Evolutionary conservation across 2,329 filamentous ascomycete species (phyloP), one percentile per base, ranked within the genome.

Genomic region (Septoria petroselini): DNA sequence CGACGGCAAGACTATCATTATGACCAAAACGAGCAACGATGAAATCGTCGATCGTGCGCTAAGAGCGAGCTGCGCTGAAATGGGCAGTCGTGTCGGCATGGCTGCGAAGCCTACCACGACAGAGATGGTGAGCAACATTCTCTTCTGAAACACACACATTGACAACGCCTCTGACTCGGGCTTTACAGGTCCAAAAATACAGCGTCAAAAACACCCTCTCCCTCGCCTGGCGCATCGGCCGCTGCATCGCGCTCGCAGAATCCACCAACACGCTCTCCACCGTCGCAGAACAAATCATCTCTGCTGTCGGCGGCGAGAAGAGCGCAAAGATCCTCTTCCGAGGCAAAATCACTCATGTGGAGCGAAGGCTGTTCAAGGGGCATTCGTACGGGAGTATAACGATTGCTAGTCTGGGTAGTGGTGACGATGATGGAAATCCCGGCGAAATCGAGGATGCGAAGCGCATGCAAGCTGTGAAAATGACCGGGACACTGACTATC

Each of bases 261-360:
- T 66, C 67, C 18, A 70, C 68, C 7, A 81, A 79, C 50, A 73
- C 72, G 4, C 65, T 81, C 1, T 75, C 76, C 12, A 73, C 66
- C 9, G 77, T 83, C 2, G 79, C 79, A 1, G 78, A 83, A 64
- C 71, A 71, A 2, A 82, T 84, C 52, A 73, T 84, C 12, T 71
- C 76, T 0, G 79, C 82, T 62, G 78, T 77, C 23, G 80, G 80
- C 3, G 81, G 80, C 0, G 58, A 68, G 0, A 69, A 69, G 3
- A 73, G 75, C 0, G 81, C 78, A 1, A 77, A 72, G 53, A 73
- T 84, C 7, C 59, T 85, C n/a, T 84, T 79, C 69, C 75, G 78
- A 50, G 82, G 82, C 21, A 85, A 85, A 68, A 83, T 85, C 55
- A 72, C 82, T 15, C 75, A 75, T 1, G 81, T 84, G 0, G 76